Base-by-base conservation (phyloP, 768 basidiomycete species). In the Naganishia kalamii region DNA sequence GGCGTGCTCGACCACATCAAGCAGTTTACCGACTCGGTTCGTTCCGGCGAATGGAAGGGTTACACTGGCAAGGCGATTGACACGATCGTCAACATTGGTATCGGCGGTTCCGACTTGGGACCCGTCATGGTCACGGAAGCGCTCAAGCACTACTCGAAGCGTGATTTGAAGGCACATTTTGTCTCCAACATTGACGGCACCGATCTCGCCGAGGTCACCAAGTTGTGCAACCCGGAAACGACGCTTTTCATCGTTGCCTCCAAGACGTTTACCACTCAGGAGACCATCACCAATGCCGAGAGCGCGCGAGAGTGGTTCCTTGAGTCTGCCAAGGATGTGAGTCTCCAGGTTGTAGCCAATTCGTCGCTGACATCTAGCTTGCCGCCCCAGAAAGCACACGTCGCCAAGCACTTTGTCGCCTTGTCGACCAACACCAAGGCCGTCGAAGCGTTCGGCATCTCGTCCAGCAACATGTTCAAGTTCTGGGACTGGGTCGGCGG, bases 401-500 rank as follows among this genome's bases (percentile, higher is more conserved):
- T 98, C 67, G 92, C 94, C 67, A 98, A 97, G 81, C 96, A 99
- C 82, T 99, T 99, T 76, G 93, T 97, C 43, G 96, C 96, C 3
- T 86, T 99, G 65, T 92, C 90, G 73, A 99, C 96, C 64, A 99
- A 99, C 80, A 91, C 91, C 59, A 84, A 87, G 75, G 91, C 89
- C 12, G 96, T 98, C 63, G 89, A 90, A 19, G 85, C 83, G 2
- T 99, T 99, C 74, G 96, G 96, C 44, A 99, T 99, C 74, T 82
- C 87, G 49, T 78, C 86, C 66, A 83, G 84, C 70, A 97, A 97
- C 81, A 99, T 99, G 93, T 99, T 99, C 85, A 87, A 88, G 76
- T 98, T 99, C 85, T 99, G 94, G 94, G 96, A 98, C 80, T 99
- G 96, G 96, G 96, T 99, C 69, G 96, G 96, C 68, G 96, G 96